phyloP scores from a whole-genome alignment of 2,329 filamentous ascomycete species.

The Epicoccum sorghinum region DNA sequence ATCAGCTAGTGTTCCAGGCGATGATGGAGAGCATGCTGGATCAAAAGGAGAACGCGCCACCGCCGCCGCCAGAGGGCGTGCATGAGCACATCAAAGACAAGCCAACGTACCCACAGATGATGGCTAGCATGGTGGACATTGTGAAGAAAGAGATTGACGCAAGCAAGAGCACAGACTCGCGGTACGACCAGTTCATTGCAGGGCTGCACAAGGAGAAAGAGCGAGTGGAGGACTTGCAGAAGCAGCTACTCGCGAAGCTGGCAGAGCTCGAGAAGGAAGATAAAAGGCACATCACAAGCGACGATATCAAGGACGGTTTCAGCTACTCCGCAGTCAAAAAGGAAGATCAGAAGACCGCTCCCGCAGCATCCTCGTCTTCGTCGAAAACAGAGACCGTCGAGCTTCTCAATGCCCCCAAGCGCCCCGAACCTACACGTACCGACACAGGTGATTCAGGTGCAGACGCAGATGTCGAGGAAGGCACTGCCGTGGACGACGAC shows the following conservation, averaged over 20 bases:
- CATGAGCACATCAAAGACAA: constrained; percentile 75
- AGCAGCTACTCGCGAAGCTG: constrained; percentile 74
- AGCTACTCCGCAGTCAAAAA: constrained; percentile 77
- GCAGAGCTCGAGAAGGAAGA: constrained; percentile 85
- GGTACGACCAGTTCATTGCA: constrained; percentile 76
- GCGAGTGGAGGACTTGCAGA: constrained; percentile 80
- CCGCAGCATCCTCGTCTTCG: constrained; percentile 32
- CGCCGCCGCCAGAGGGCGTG: constrained; percentile 79
- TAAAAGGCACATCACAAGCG: constrained; percentile 89
- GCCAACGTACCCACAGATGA: constrained; percentile 94
- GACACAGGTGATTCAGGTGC: constrained; percentile 61
- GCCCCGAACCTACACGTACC: constrained; percentile 42
- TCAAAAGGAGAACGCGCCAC: constrained; percentile 62
- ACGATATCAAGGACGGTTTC: constrained; percentile 86
- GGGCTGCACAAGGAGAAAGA: constrained; percentile 77
- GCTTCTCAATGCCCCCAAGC: constrained; percentile 72
- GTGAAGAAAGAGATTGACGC: constrained; percentile 87
- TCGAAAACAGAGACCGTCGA: constrained; percentile 58
- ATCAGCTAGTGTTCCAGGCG: constrained; percentile 84
- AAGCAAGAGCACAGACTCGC: constrained; percentile 65
- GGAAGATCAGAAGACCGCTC: constrained; percentile 28
- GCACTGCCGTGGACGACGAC: constrained; percentile 55
- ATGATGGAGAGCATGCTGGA: constrained; percentile 81
- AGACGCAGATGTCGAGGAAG: constrained; percentile 67
- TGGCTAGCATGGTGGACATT: constrained; percentile 93